phyloP scores from a whole-genome alignment of 108 stramenopile genomes.

The Chaetoceros tenuissimus region DNA sequence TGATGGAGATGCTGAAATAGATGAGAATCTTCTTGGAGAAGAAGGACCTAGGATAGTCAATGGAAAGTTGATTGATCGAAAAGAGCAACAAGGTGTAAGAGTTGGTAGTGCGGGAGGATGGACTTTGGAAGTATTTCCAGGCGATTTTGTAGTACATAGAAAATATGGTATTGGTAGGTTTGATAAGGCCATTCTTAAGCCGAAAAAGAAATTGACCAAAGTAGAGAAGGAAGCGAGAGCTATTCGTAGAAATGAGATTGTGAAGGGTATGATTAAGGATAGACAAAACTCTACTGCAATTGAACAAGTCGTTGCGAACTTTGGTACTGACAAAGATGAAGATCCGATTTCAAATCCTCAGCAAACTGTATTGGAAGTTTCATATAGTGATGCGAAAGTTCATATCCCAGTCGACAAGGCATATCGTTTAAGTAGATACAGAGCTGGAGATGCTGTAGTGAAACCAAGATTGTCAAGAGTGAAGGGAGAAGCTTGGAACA shows the following conservation, averaged over 20 bases:
- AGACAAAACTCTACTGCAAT: constrained; percentile 34
- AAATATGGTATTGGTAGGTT: constrained; percentile 36
- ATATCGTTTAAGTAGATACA: constrained; percentile 69
- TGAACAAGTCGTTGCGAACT: constrained; percentile 37
- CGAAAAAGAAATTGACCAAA: constrained; percentile 40
- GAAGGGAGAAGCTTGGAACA: constrained; percentile 70
- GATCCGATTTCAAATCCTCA: constrained; percentile 76
- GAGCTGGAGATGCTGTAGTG: constrained; percentile 62
- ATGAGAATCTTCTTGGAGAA: constrained; percentile 3
- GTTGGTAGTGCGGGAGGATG: constrained; percentile 76
- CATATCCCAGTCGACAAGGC: constrained; percentile 82
- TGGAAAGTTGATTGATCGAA: constrained; percentile 40
- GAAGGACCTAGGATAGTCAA: constrained; percentile 20
- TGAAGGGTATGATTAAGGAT: constrained; percentile 36
- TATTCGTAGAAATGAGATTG: constrained; percentile 41
- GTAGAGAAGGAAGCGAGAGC: constrained; percentile 45
- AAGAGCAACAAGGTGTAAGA: constrained; percentile 49
- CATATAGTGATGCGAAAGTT: constrained; percentile 60
- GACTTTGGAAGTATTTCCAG: constrained; percentile 72
- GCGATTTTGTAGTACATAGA: constrained; percentile 75
- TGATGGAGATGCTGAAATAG: constrained; percentile 40
- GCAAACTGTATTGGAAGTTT: constrained; percentile 58
- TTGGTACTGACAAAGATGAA: constrained; percentile 59
- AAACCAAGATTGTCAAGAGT: constrained; percentile 63
- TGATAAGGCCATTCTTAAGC: constrained; percentile 26